Evolutionary conservation across 2,329 filamentous ascomycete genomes (phyloP).

Genomic region (Didymella pomorum): DNA sequence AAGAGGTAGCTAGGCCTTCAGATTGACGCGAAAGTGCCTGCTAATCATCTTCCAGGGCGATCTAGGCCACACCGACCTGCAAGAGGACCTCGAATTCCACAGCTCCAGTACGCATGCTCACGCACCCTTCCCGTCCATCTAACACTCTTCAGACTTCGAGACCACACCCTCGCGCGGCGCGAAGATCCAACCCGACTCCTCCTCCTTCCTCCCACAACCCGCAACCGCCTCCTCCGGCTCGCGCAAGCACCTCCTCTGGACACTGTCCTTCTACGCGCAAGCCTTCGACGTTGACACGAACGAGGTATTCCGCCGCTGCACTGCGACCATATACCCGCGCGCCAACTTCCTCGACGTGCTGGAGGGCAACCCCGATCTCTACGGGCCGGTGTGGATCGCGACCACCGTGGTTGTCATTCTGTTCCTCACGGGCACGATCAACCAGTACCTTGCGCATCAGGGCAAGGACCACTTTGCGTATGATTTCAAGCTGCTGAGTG

Average conservation of each 20-base stretch:
- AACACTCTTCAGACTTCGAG: conserved; percentile 68
- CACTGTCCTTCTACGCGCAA: conserved; percentile 90
- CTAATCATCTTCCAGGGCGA: conserved; percentile 72
- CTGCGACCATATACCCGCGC: conserved; percentile 86
- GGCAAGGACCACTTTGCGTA: conserved; percentile 80
- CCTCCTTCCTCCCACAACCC: conserved; percentile 50
- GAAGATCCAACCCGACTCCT: conserved; percentile 56
- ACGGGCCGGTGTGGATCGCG: conserved; percentile 98
- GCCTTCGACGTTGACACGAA: conserved; percentile 98
- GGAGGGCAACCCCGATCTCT: conserved; percentile 95
- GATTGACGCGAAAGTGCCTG: neutral
- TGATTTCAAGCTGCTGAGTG: conserved; percentile 88
- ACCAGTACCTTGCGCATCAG: conserved; percentile 79
- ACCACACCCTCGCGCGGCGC: conserved; percentile 59
- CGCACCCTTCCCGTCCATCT: neutral
- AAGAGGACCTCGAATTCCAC: conserved; percentile 99
- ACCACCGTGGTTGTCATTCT: conserved; percentile 96
- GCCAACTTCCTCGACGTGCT: conserved; percentile 96
- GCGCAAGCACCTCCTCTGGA: conserved; percentile 88
- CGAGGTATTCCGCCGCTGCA: conserved; percentile 86
- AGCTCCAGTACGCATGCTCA: conserved; percentile 69
- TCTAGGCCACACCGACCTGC: conserved; percentile 95
- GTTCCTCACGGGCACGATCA: conserved; percentile 94
- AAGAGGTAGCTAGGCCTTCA: conserved; percentile 70
- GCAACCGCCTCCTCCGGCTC: conserved; percentile 36